Conservation (phyloP, 2,329 filamentous ascomycete genomes). For the Trichophyton simii region DNA sequence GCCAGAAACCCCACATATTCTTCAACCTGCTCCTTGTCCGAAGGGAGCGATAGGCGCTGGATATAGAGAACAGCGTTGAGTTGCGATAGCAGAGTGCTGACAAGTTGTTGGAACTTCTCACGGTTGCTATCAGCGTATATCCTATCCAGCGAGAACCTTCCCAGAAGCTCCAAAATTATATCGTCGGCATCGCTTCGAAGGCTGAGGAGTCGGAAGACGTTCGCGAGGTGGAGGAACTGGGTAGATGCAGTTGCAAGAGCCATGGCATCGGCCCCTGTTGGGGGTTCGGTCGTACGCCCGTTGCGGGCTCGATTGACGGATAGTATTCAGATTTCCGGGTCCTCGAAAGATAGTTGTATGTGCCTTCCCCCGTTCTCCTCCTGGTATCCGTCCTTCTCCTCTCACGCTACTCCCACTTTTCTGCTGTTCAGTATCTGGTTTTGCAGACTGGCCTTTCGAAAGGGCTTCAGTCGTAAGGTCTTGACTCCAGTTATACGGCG, state of each 20-base stretch:
- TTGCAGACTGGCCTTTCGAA: too few relatives aligned
- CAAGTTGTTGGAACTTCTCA: slow-evolving; percentile 26
- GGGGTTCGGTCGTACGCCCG: neutral
- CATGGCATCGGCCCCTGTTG: neutral
- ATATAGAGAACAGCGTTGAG: slow-evolving; percentile 31
- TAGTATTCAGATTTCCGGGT: neutral
- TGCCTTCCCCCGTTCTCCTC: neutral
- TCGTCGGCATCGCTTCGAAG: slow-evolving; percentile 33
- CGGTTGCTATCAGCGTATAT: slow-evolving; percentile 28
- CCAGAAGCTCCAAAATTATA: slow-evolving; percentile 32
- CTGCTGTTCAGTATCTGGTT: too few relatives aligned
- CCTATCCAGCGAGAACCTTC: slow-evolving; percentile 33
- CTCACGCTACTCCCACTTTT: too few relatives aligned
- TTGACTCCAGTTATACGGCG: neutral
- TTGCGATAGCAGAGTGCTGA: slow-evolving; percentile 27
- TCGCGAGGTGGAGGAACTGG: slow-evolving; percentile 26
- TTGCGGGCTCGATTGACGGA: neutral
- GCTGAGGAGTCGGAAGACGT: slow-evolving; percentile 26
- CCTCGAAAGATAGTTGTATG: neutral
- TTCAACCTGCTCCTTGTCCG: slow-evolving; percentile 24
- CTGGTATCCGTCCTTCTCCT: too few relatives aligned
- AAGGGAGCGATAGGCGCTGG: slow-evolving; percentile 31
- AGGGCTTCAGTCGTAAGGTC: neutral
- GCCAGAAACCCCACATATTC: slow-evolving; percentile 30
- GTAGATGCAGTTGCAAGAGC: slow-evolving; percentile 23